Base-by-base conservation (phyloP, 2,329 filamentous ascomycete species). In the Dactylella cylindrospora region DNA sequence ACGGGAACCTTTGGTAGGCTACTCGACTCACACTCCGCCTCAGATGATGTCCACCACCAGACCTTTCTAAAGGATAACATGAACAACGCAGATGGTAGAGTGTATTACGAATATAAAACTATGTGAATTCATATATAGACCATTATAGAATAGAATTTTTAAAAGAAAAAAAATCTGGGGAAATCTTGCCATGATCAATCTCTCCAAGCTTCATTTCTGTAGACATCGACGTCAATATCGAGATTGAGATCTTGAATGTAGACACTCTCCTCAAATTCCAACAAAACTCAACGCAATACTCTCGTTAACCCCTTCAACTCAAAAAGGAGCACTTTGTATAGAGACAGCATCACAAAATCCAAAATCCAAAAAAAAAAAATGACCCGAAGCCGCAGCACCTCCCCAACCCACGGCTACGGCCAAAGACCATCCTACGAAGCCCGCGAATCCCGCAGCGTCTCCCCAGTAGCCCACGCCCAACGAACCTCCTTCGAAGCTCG, bases 401-500 rank as follows among this genome's bases (percentile, higher is more conserved):
- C 52, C 9, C 52, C 52, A 12, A 43, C 35, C 1, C 26, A 19
- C 5, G 23, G 19, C 17, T 33, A 35, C 10, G 25, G 19, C 15
- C 33, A 31, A 3, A 33, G 44, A 3, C 28, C 43, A 13, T 5
- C 33, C 9, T 54, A 44, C 25, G 38, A 52, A 13, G 10, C 51
- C 8, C 39, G 46, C 41, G 54, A 61, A 26, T n/a, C n/a, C n/a
- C 55, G 55, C 36, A 61, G 55, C 41, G 35, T 41, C 29, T 61
- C 55, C 19, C 55, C 55, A 3, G 32, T 31, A 28, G 3, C 43
- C 4, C 28, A 38, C 23, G 15, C 39, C 29, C 54, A 46, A 29
- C 26, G 55, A 29, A 53, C 55, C 26, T 53, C 55, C 25, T 55
- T 50, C 38, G 49, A 64, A 64, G 45, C 59, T 29, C 51, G 51